Percentiles rank a stretch among this genome's conserved stretches.
These are phyloP conservation scores for Gillenia trifoliata DNA, from an alignment of 306 rosid species.

Conservation along the genomic window DNA sequence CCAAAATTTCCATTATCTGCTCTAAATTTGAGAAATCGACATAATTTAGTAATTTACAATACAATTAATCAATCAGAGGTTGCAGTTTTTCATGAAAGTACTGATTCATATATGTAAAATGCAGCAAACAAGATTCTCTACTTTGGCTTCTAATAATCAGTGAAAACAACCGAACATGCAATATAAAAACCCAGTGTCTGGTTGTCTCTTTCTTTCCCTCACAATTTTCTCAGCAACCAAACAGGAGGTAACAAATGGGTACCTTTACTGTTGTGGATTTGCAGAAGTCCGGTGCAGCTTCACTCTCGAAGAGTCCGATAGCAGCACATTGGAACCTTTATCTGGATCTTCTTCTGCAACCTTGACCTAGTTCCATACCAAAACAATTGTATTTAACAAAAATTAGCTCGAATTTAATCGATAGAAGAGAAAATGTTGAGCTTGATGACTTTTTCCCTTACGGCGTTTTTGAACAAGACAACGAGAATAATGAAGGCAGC, in stretches of 20 bases:
- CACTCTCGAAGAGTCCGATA: constrained; percentile 47
- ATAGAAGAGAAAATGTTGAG: neutral
- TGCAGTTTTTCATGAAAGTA: neutral
- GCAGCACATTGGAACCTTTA: constrained; percentile 25
- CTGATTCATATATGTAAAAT: neutral
- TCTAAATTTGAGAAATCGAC: neutral
- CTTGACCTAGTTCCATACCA: constrained; percentile 25
- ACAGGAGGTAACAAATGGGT: neutral
- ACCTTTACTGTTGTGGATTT: constrained; percentile 48
- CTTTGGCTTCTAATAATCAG: neutral
- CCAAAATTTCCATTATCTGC: neutral
- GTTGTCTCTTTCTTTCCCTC: neutral
- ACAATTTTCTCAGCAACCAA: constrained; percentile 3
- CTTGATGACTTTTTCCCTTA: constrained; percentile 14
- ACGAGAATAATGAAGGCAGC: constrained; percentile 42
- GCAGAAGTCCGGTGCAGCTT: constrained; percentile 35
- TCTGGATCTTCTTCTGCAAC: constrained; percentile 23
- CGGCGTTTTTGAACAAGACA: constrained; percentile 38
- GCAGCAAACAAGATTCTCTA: neutral
- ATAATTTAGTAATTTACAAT: no score
- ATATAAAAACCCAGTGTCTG: neutral
- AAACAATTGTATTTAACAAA: neutral
- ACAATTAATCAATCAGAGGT: no score
- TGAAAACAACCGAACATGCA: no score
- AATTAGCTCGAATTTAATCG: neutral